Percentiles rank a stretch among this genome's conserved stretches.
Conservation (phyloP, 495 filamentous ascomycete genomes). For the Astrocystis sublimbata region DNA sequence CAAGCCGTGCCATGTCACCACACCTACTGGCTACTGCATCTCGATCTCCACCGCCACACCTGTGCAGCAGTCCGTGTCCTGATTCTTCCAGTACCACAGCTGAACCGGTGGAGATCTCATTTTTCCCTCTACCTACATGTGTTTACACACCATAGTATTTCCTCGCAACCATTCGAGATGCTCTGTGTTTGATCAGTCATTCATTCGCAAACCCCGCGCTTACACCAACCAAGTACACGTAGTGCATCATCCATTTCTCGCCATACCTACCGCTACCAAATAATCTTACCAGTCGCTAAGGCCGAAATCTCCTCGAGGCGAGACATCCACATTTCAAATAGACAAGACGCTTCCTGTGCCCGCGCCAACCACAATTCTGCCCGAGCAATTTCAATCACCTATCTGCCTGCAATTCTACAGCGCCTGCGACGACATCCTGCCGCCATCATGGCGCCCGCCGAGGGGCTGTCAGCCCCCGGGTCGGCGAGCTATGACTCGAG, state of each 20-base stretch:
- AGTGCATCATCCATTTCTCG: constrained; percentile 14
- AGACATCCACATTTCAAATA: constrained; percentile 1
- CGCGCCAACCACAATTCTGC: background rate
- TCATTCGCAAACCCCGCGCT: constrained; percentile 13
- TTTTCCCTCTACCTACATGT: background rate
- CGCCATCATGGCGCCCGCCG: constrained; percentile 53
- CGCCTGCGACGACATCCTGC: constrained; percentile 19
- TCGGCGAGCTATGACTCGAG: constrained; percentile 80
- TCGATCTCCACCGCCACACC: constrained; percentile 25
- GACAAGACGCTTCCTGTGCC: background rate
- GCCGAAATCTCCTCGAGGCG: background rate
- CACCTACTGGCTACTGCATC: constrained; percentile 6
- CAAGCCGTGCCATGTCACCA: constrained; percentile 38
- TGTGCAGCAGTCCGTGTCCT: constrained; percentile 3
- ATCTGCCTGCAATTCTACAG: background rate
- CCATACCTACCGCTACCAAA: constrained; percentile 2
- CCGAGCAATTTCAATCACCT: constrained; percentile 4
- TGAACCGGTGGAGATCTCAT: constrained; percentile 8
- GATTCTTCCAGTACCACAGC: constrained; percentile 19
- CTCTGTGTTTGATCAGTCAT: constrained; percentile 7
- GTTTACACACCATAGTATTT: background rate
- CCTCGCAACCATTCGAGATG: background rate
- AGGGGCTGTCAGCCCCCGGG: constrained; percentile 70
- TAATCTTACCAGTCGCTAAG: background rate
- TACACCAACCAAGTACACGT: constrained; percentile 14